These are phyloP conservation scores for Kondoa subrosea DNA, from an alignment of 768 basidiomycete species.

Conservation along the genomic window DNA sequence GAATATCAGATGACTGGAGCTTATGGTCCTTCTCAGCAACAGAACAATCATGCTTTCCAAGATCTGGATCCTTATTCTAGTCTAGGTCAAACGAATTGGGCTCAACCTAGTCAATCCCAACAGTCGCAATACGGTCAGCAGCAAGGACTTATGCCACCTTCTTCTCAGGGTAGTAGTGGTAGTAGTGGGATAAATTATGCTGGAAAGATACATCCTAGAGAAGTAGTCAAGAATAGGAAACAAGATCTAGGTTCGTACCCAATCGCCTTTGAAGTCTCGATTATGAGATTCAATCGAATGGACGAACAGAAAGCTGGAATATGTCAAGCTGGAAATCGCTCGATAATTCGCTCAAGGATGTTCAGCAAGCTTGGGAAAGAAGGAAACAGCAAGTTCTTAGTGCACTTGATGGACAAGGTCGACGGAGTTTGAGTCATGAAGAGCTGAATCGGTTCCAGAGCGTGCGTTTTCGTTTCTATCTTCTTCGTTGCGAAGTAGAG, in stretches of 20 bases:
- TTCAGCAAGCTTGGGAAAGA: background rate
- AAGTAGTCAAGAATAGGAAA: background rate
- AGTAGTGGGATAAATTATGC: background rate
- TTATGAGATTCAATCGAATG: background rate
- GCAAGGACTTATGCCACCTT: too few relatives aligned
- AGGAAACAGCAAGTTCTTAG: background rate
- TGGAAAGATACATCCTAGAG: background rate
- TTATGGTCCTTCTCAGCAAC: background rate
- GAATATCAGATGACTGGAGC: background rate
- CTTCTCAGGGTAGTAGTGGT: too few relatives aligned
- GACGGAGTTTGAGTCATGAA: background rate
- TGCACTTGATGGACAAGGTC: slow-evolving; percentile 1
- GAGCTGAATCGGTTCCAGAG: slow-evolving; percentile 5
- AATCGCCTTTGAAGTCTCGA: background rate
- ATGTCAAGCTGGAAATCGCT: background rate
- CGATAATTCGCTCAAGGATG: background rate
- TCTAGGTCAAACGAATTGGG: background rate
- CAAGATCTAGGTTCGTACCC: background rate
- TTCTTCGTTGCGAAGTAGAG: background rate
- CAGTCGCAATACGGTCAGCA: background rate
- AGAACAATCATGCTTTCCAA: background rate
- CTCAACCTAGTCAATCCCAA: background rate
- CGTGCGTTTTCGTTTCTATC: background rate
- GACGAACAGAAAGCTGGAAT: background rate
- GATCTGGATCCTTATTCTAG: slow-evolving; percentile 5